phyloP scores from a whole-genome alignment of 805 yeast species.

The Monosporozyma yasuniensis region DNA sequence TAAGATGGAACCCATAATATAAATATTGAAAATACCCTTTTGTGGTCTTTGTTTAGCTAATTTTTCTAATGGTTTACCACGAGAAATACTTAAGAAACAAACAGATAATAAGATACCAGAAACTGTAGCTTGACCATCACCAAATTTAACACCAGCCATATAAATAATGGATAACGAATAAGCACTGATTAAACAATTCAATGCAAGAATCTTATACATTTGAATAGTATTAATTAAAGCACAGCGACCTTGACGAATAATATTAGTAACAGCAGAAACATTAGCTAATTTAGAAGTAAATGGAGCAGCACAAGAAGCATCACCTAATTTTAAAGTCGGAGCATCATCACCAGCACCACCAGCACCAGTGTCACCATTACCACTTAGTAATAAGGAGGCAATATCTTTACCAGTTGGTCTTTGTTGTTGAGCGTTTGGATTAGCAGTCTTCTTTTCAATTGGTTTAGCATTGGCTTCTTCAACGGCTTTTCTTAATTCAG shows the following conservation, averaged over 20 bases:
- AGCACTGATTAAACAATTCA: constrained; percentile 94
- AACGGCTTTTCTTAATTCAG: constrained; percentile 57
- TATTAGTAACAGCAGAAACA: constrained; percentile 86
- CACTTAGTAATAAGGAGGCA: constrained; percentile 32
- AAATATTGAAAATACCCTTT: constrained; percentile 89
- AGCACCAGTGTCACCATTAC: constrained; percentile 20
- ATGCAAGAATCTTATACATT: constrained; percentile 95
- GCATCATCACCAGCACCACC: constrained; percentile 57
- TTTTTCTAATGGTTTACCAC: constrained; percentile 84
- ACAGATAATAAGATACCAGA: constrained; percentile 89
- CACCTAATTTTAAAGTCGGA: constrained; percentile 90
- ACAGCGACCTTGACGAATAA: constrained; percentile 96
- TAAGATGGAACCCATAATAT: constrained; percentile 95
- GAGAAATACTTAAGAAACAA: constrained; percentile 90
- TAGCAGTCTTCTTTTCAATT: constrained; percentile 30
- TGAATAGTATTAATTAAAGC: constrained; percentile 95
- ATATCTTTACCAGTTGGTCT: constrained; percentile 33
- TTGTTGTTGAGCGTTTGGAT: constrained; percentile 42
- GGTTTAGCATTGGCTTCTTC: constrained; percentile 39
- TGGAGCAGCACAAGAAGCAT: constrained; percentile 98
- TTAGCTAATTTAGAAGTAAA: constrained; percentile 90
- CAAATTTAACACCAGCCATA: constrained; percentile 95
- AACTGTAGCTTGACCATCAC: constrained; percentile 95
- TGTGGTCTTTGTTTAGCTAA: constrained; percentile 92
- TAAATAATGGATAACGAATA: constrained; percentile 89